These are phyloP conservation scores for Betula pendula DNA, from an alignment of 306 rosid genomes.

Conservation along the genomic window DNA sequence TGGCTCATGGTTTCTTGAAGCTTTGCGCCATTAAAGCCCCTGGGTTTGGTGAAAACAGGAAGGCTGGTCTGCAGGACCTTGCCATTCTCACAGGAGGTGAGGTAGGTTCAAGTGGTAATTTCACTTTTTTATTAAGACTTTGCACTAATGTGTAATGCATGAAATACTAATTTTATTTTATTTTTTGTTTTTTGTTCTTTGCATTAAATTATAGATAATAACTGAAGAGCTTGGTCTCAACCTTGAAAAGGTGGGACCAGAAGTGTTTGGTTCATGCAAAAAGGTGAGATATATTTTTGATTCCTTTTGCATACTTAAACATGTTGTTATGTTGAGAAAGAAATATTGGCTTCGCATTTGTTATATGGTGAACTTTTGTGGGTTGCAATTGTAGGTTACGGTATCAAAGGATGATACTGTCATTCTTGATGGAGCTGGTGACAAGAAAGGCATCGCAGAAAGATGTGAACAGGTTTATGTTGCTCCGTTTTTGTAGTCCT, in stretches of 20 bases:
- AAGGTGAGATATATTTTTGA: constrained; percentile 48
- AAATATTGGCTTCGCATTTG: background rate
- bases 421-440: constrained; percentile 95
- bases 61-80: constrained; percentile 76
- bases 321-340: background rate
- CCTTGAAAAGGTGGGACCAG: constrained; percentile 82
- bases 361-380: background rate
- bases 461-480: constrained; percentile 88
- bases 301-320: background rate
- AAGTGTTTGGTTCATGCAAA: constrained; percentile 79
- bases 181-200: background rate
- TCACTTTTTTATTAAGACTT: background rate
- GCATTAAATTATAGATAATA: constrained; percentile 51
- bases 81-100: constrained; percentile 84
- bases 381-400: constrained; percentile 50
- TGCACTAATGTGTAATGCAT: background rate
- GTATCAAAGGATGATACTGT: constrained; percentile 94
- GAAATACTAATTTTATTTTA: background rate
- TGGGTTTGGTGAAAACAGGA: constrained; percentile 92
- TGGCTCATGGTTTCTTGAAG: constrained; percentile 34
- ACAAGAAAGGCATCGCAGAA: constrained; percentile 78
- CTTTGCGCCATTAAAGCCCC: constrained; percentile 95
- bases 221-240: constrained; percentile 93
- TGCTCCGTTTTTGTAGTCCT: background rate
- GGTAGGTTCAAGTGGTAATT: constrained; percentile 39